These are phyloP conservation scores for Chaetomiaceae sp. DNA, from an alignment of 2,329 filamentous ascomycete species.

Conservation along the genomic window DNA sequence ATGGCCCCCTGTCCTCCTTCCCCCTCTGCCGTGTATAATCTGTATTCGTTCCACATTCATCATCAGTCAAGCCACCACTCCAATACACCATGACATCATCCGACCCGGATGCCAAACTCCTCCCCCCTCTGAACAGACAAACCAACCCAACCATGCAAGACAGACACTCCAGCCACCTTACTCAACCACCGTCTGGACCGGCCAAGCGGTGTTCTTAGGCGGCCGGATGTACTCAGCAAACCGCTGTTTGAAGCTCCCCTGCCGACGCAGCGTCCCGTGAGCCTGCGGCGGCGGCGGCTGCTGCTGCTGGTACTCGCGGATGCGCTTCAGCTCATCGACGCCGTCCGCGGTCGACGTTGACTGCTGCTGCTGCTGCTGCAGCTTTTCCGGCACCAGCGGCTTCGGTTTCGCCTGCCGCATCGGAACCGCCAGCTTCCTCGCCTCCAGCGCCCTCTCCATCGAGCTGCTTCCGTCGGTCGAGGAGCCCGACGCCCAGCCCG, in stretches of 20 bases:
- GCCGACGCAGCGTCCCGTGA: conserved; percentile 18
- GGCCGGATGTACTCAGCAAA: conserved; percentile 44
- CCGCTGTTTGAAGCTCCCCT: conserved; percentile 37
- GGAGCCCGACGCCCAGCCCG: conserved; percentile 21
- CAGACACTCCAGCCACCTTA: neutral
- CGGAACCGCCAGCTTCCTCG: neutral
- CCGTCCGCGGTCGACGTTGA: neutral
- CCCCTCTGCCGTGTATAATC: no score
- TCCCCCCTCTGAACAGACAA: no score
- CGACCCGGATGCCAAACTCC: no score
- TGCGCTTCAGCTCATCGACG: neutral
- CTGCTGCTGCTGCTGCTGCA: no score
- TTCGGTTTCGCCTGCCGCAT: neutral
- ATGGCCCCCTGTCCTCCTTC: no score
- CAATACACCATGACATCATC: neutral
- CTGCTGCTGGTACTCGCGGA: conserved; percentile 1
- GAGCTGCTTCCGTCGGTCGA: conserved; percentile 4
- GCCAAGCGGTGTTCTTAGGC: conserved; percentile 1
- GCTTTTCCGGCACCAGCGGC: no score
- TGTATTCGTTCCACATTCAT: no score
- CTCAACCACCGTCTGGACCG: conserved; percentile 7
- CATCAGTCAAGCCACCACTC: no score
- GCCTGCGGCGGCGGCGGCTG: conserved; percentile 3
- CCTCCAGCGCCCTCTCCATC: neutral
- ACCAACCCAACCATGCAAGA: no score